Evolutionary conservation across 164 flowering plant genomes (phyloP), one percentile per base, ranked within the genome.

Genomic region (Sextonia rubra): DNA sequence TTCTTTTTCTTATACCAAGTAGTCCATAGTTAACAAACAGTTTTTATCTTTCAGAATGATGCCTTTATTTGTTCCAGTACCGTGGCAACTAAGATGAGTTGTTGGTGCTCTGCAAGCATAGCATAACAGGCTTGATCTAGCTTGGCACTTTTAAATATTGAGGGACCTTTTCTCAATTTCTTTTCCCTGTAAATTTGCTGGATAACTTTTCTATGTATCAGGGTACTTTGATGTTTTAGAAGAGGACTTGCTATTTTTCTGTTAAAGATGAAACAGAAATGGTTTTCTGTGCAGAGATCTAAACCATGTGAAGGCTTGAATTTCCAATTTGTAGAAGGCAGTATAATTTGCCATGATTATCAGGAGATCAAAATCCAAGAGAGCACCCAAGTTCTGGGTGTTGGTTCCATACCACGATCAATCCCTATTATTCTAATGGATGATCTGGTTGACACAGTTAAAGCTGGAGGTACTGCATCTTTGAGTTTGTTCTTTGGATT

Each of bases 281-380:
- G 20, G 12, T 75, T 12, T 8, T 76, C 11, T 44, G n/a, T 81
- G 24, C 85, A 92, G 93, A 80, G 83, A 78, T 68, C 78, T 32
- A 83, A 77, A 79, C 66, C 80, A 68, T 95, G 99, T 76, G 89
- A 84, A 76, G 88, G 97, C 65, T 85, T 84, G 71, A 86, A 75
- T 58, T 96, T 96, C 76, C 80, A 84, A 71, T 76, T 79, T 68
- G 69, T 91, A 14, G 98, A 93, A 74, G 80, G 77, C 73, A 83
- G 84, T 65, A 83, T 82, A 68, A 70, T 85, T 64, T 85, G 91
- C 75, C 98, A 93, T 81, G 98, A 96, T 84, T 96, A 93, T 75
- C 99, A 96, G 77, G 99, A 96, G 81, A 96, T 96, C 52, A 96
- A 93, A 83, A 91, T 96, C 69, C 99, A 96, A 85, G 99, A 96